Percentiles rank a stretch among this genome's conserved stretches.
Evolutionary conservation across 2,329 filamentous ascomycete species (phyloP).

Genomic region (Exophiala aquamarina): DNA sequence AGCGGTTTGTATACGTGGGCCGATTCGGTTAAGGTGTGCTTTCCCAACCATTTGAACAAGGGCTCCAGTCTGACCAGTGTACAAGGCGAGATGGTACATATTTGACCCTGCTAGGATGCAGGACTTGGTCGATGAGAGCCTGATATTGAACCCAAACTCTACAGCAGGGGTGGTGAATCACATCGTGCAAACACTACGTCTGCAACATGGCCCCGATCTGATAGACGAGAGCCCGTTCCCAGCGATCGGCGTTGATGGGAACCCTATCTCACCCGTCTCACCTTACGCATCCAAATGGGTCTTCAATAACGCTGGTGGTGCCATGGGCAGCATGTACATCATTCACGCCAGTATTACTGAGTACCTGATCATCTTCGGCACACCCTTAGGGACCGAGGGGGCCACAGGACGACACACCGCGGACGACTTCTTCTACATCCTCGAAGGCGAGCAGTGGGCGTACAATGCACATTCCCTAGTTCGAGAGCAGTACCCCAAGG

Average conservation of each 20-base stretch:
- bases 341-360: constrained; percentile 83
- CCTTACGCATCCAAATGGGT: constrained; percentile 66
- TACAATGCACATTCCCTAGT: constrained; percentile 69
- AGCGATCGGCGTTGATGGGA: constrained; percentile 1
- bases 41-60: no score
- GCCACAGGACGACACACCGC: constrained; percentile 86
- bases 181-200: constrained; percentile 63
- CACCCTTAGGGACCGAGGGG: constrained; percentile 79
- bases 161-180: constrained; percentile 63
- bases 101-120: constrained; percentile 27
- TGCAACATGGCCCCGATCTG: constrained; percentile 29
- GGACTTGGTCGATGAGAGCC: constrained; percentile 24
- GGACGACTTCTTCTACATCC: constrained; percentile 93
- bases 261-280: constrained; percentile 11
- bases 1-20: constrained; percentile 8
- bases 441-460: constrained; percentile 73
- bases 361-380: constrained; percentile 87
- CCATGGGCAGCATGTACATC: constrained; percentile 84
- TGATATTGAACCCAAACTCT: constrained; percentile 24
- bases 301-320: constrained; percentile 82
- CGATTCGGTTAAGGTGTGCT: constrained; percentile 9
- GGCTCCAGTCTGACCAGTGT: no score
- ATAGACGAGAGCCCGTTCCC: constrained; percentile 15
- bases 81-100: constrained; percentile 23
- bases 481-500: constrained; percentile 68